These are phyloP conservation scores for Pyrenophora graminea DNA, from an alignment of 2,329 filamentous ascomycete genomes.

Conservation along the genomic window DNA sequence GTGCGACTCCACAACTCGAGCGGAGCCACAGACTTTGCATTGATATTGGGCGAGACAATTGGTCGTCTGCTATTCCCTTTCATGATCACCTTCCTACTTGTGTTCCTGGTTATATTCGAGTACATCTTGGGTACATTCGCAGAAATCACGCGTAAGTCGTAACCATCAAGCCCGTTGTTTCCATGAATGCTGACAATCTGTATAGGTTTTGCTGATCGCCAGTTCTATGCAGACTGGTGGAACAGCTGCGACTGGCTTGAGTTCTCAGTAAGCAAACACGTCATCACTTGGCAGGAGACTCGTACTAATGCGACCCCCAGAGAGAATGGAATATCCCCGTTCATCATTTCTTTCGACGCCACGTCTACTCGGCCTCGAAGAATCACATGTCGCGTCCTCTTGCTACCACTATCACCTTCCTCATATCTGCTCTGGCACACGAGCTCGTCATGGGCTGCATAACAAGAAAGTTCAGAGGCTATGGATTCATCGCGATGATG, in stretches of 20 bases:
- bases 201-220: conserved; percentile 4
- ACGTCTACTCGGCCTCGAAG: conserved; percentile 86
- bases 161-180: neutral
- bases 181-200: neutral
- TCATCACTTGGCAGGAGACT: too few species aligned
- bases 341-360: conserved; percentile 90
- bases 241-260: conserved; percentile 87
- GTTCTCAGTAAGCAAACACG: conserved; percentile 61
- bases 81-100: conserved; percentile 91
- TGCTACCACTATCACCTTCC: conserved; percentile 87
- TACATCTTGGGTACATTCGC: conserved; percentile 94
- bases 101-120: conserved; percentile 98
- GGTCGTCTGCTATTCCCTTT: conserved; percentile 93
- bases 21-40: conserved; percentile 66
- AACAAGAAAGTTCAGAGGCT: conserved; percentile 92
- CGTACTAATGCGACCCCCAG: too few species aligned
- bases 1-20: conserved; percentile 54
- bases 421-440: conserved; percentile 86
- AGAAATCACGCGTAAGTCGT: conserved; percentile 71
- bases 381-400: conserved; percentile 74
- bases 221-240: conserved; percentile 61
- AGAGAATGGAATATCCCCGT: conserved; percentile 52
- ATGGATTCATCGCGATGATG: conserved; percentile 96
- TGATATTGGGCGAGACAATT: conserved; percentile 87
- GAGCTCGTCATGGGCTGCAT: conserved; percentile 98